phyloP scores from a whole-genome alignment of 2,329 filamentous ascomycete species.

The Sporothrix brasiliensis region DNA sequence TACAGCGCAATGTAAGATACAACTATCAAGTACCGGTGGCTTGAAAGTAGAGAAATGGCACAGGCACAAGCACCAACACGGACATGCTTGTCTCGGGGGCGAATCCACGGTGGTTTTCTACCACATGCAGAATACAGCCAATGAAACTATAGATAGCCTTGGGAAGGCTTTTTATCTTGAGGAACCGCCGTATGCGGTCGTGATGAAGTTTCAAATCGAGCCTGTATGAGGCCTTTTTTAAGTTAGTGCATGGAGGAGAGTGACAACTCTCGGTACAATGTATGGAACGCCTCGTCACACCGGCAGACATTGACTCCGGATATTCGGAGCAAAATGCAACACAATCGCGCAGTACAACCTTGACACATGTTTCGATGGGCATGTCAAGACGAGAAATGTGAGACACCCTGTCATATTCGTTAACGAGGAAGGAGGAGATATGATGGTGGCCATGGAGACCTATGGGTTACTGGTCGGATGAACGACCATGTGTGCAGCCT shows the following conservation, averaged over 20 bases:
- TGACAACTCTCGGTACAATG: too few species aligned
- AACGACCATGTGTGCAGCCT: neutral
- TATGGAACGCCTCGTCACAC: too few species aligned
- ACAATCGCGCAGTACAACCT: neutral
- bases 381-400: neutral
- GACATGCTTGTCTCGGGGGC: too few species aligned
- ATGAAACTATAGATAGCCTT: neutral
- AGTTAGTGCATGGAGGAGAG: too few species aligned
- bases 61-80: neutral
- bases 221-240: too few species aligned
- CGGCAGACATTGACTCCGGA: neutral
- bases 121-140: neutral
- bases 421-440: neutral
- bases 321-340: neutral
- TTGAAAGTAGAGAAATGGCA: neutral
- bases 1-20: neutral
- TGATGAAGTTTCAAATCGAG: neutral
- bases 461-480: neutral
- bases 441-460: too few species aligned
- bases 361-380: neutral
- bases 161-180: neutral
- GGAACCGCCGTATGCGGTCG: constrained; percentile 7
- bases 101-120: too few species aligned
- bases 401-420: constrained; percentile 11
- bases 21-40: neutral